Conservation (phyloP, 2,329 filamentous ascomycete genomes). For the Monilinia polystroma region DNA sequence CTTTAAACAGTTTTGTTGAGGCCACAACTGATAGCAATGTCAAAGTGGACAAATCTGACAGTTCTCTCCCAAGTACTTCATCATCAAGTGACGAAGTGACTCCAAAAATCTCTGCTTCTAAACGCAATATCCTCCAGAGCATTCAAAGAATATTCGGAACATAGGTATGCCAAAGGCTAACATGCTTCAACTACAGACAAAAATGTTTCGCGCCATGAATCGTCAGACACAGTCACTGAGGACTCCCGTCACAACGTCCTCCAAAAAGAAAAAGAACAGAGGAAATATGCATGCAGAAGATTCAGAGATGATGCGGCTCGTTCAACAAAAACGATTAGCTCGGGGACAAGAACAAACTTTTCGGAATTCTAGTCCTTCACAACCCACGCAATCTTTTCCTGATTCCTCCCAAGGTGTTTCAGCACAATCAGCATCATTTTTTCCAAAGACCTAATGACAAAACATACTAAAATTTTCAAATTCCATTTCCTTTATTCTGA, state of each 20-base stretch:
- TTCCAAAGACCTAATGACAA: background rate
- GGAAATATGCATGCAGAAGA: slow-evolving; percentile 13
- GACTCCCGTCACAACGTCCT: background rate
- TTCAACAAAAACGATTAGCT: background rate
- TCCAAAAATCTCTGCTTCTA: background rate
- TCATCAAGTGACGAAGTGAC: slow-evolving; percentile 20
- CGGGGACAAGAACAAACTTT: background rate
- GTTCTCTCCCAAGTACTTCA: background rate
- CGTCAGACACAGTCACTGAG: slow-evolving; percentile 19
- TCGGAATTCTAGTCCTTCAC: background rate
- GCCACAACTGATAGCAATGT: background rate
- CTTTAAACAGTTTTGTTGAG: background rate
- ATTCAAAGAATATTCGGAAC: background rate
- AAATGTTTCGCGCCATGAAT: slow-evolving; percentile 17
- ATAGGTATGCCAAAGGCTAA: slow-evolving; percentile 18
- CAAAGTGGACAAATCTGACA: slow-evolving; percentile 8
- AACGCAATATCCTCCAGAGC: background rate
- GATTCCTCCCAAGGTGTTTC: background rate
- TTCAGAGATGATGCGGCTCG: background rate
- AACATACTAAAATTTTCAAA: background rate
- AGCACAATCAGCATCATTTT: background rate
- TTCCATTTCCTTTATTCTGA: background rate
- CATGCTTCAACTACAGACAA: slow-evolving; percentile 13
- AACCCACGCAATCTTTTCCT: background rate
- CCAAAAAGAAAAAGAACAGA: background rate